Conservation (phyloP, 345 rosid genomes). For the Brassica incana region DNA sequence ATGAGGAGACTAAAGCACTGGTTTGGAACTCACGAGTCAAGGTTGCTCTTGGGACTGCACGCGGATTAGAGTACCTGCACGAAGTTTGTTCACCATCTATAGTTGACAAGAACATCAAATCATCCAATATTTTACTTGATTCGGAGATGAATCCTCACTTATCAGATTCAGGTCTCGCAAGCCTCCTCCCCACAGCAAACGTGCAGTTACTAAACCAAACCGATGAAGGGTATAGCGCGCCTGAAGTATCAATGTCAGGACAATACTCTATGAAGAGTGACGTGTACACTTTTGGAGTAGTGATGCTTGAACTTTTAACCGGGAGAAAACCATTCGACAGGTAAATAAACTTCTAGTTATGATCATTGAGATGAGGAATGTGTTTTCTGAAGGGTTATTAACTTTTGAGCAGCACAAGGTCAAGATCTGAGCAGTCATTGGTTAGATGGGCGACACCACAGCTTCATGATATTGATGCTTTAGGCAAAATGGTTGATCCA, state of each 20-base stretch:
- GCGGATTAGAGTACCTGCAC: constrained; percentile 92
- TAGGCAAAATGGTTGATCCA: constrained; percentile 94
- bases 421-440: constrained; percentile 87
- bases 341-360: constrained; percentile 36
- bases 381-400: not conserved
- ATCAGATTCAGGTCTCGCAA: constrained; percentile 84
- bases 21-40: constrained; percentile 93
- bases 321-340: constrained; percentile 98
- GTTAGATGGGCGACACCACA: constrained; percentile 99
- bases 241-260: constrained; percentile 94
- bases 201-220: constrained; percentile 65
- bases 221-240: constrained; percentile 71
- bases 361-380: constrained; percentile 5
- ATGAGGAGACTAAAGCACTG: constrained; percentile 74
- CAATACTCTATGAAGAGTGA: constrained; percentile 87
- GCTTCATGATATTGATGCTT: constrained; percentile 97
- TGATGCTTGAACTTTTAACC: constrained; percentile 94
- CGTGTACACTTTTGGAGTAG: constrained; percentile 91
- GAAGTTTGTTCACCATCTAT: constrained; percentile 92
- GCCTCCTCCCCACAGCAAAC: constrained; percentile 64
- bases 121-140: constrained; percentile 83
- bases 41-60: constrained; percentile 94
- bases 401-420: constrained; percentile 64
- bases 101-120: constrained; percentile 86
- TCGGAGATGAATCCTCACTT: constrained; percentile 89